phyloP scores from a whole-genome alignment of 73 alveolate genomes.

The Uronychia binucleata region DNA sequence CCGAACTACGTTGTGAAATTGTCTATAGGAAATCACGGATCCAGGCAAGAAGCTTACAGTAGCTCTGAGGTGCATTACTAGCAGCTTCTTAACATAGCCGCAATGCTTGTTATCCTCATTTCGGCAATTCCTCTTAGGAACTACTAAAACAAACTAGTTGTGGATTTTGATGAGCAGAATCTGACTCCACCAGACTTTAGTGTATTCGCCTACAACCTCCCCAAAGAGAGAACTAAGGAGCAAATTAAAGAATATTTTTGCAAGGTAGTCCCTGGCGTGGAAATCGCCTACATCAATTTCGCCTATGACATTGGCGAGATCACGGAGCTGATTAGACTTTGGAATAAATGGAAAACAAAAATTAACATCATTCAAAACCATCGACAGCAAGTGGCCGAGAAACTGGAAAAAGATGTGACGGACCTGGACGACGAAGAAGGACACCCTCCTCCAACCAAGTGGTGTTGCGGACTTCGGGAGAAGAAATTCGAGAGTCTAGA shows the following conservation, averaged over 20 bases:
- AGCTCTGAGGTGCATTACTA: neutral
- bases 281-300: neutral
- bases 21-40: neutral
- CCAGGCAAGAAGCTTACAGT: neutral
- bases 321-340: neutral
- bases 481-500: constrained; percentile 4
- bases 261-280: neutral
- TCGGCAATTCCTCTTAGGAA: neutral
- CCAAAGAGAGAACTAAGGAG: neutral
- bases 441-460: neutral
- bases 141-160: neutral
- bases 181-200: constrained; percentile 5
- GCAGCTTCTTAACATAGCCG: neutral
- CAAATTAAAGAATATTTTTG: neutral
- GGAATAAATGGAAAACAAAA: neutral
- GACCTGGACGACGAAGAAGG: neutral
- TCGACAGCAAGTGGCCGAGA: no score
- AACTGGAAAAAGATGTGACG: no score
- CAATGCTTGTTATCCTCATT: neutral
- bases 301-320: constrained; percentile 1
- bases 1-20: neutral
- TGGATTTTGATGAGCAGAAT: neutral
- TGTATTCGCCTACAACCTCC: neutral
- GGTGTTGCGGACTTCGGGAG: neutral
- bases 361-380: no score